Conservation (phyloP, 2,329 filamentous ascomycete genomes). For the Diplodia seriata region DNA sequence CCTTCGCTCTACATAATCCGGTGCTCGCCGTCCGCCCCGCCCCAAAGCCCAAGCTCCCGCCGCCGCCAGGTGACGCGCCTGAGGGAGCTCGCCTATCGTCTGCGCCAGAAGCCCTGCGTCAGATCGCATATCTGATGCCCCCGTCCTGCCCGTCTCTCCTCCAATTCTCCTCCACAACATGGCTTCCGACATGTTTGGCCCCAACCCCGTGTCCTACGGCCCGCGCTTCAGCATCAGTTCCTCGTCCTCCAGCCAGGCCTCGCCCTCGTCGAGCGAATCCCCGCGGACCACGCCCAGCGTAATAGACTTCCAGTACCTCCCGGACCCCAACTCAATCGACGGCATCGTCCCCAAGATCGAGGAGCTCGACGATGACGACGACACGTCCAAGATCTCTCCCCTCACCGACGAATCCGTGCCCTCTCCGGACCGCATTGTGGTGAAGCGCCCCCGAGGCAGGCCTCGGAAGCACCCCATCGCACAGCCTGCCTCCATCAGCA, state of each 20-base stretch:
- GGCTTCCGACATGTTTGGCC: slow-evolving; percentile 47
- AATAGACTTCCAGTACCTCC: slow-evolving; percentile 41
- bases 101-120: neutral
- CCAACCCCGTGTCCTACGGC: slow-evolving; percentile 41
- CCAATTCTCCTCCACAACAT: slow-evolving; percentile 40
- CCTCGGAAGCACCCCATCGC: slow-evolving; percentile 80
- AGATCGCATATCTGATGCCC: neutral
- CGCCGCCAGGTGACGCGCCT: slow-evolving; percentile 17
- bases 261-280: slow-evolving; percentile 52
- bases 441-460: slow-evolving; percentile 67
- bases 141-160: neutral
- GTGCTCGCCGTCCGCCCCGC: slow-evolving; percentile 13
- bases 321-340: slow-evolving; percentile 38
- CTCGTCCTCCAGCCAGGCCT: slow-evolving; percentile 49
- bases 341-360: slow-evolving; percentile 61
- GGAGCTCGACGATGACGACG: slow-evolving; percentile 57
- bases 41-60: slow-evolving; percentile 2
- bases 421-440: slow-evolving; percentile 45
- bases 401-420: slow-evolving; percentile 43
- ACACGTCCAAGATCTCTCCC: slow-evolving; percentile 47
- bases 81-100: neutral
- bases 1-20: slow-evolving; percentile 19
- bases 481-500: slow-evolving; percentile 65
- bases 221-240: slow-evolving; percentile 49
- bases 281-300: slow-evolving; percentile 44